Conservation (phyloP, 768 basidiomycete species). For the Pisolithus microcarpus region DNA sequence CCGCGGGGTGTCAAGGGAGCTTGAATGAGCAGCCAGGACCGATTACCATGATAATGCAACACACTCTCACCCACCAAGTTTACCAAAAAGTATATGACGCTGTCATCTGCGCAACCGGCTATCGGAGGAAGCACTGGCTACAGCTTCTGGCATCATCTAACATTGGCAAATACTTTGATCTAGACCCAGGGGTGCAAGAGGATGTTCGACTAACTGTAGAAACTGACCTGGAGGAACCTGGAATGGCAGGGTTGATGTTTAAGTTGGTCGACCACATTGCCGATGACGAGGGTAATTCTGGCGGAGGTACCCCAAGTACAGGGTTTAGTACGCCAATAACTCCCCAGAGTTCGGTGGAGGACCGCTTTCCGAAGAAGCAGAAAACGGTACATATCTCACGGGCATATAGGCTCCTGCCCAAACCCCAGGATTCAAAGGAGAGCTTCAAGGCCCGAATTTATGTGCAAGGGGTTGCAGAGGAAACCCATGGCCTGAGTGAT, state of each 20-base stretch:
- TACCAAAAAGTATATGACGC: conserved; percentile 35
- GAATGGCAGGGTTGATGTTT: conserved; percentile 2
- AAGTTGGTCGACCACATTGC: conserved; percentile 1
- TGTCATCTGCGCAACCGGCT: conserved; percentile 49
- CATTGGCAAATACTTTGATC: conserved; percentile 33
- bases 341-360: conserved; percentile 15
- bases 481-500: conserved; percentile 35
- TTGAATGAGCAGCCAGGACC: not conserved
- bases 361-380: conserved; percentile 16
- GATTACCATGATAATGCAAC: conserved; percentile 28
- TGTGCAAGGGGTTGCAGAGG: conserved; percentile 32
- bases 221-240: not conserved
- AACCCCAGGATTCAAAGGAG: conserved; percentile 2
- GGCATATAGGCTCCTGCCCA: conserved; percentile 36
- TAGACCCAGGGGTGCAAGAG: conserved; percentile 11
- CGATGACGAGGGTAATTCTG: not conserved
- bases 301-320: conserved; percentile 1
- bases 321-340: conserved; percentile 8
- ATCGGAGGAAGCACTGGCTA: conserved; percentile 43
- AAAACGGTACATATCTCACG: conserved; percentile 30
- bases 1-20: not conserved
- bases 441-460: conserved; percentile 24
- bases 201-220: conserved; percentile 8
- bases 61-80: conserved; percentile 30
- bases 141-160: conserved; percentile 34